Evolutionary conservation across 352 stramenopile species (phyloP).

Genomic region (Phytophthora boehmeriae): DNA sequence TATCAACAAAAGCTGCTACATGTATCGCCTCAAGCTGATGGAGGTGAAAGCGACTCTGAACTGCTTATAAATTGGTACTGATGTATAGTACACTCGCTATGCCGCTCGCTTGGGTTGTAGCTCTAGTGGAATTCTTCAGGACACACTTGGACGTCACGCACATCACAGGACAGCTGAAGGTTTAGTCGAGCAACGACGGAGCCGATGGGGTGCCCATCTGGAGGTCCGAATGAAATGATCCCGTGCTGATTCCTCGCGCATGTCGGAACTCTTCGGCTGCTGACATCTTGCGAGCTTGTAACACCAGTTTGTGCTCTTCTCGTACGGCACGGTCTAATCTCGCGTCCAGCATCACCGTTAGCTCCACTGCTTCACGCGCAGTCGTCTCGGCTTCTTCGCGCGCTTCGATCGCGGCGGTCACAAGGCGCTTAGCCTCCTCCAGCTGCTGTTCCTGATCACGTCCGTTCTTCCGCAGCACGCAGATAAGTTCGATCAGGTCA

Average conservation of each 20-base stretch:
- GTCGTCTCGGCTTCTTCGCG: constrained; percentile 76
- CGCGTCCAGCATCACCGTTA: constrained; percentile 73
- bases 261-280: constrained; percentile 30
- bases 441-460: constrained; percentile 76
- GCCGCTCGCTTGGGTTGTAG: background rate
- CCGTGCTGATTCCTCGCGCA: constrained; percentile 15
- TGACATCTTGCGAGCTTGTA: constrained; percentile 24
- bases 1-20: background rate
- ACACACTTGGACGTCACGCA: background rate
- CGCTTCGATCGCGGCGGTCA: constrained; percentile 79
- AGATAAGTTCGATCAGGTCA: constrained; percentile 77
- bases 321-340: constrained; percentile 68
- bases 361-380: constrained; percentile 72
- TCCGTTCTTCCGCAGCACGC: constrained; percentile 72
- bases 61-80: constrained; percentile 5
- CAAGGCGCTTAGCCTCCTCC: constrained; percentile 70
- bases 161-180: background rate
- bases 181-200: constrained; percentile 28
- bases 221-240: constrained; percentile 23
- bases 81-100: constrained; percentile 2
- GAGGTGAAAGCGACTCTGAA: background rate
- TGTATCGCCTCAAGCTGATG: background rate
- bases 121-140: background rate
- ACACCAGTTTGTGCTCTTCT: constrained; percentile 35
- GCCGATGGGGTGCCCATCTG: constrained; percentile 32